phyloP scores from a whole-genome alignment of 352 stramenopile species.

The Ophiocytium majus region DNA sequence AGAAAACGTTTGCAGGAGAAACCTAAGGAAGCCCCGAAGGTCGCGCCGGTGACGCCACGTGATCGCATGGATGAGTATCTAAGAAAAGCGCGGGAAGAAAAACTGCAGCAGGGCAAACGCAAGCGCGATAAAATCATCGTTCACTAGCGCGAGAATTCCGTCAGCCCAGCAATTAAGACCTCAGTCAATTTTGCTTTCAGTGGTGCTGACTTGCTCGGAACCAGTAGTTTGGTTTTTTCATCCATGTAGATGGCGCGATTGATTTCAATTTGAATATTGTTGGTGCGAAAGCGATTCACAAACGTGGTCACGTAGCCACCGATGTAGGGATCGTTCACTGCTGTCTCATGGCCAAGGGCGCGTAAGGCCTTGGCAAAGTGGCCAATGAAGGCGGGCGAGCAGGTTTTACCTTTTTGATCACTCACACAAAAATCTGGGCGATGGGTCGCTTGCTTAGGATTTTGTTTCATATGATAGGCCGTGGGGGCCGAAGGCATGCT shows the following conservation, averaged over 20 bases:
- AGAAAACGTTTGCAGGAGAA: no score
- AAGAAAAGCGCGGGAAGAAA: background rate
- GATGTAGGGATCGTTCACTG: conserved; percentile 12
- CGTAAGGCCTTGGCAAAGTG: background rate
- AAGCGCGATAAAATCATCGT: background rate
- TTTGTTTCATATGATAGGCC: conserved; percentile 17
- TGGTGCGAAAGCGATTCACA: conserved; percentile 7
- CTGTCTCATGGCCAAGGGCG: background rate
- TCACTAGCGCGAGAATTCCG: background rate
- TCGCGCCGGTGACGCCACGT: background rate
- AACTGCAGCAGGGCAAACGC: no score
- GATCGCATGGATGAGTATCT: conserved; percentile 5
- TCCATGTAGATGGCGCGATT: conserved; percentile 10
- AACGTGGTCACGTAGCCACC: background rate
- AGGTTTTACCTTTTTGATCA: background rate
- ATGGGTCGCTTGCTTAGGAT: background rate
- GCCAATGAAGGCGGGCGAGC: background rate
- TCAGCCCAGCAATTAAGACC: background rate
- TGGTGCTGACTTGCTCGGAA: background rate
- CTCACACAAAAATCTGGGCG: background rate
- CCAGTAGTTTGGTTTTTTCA: conserved; percentile 9
- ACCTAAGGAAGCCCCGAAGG: no score
- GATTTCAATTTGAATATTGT: conserved; percentile 13
- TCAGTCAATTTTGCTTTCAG: background rate
- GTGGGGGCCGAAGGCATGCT: background rate